A percentile compares a stretch with the other conserved stretches of the same genome.
These are phyloP conservation scores for Phylloporus gajari DNA, from an alignment of 1,284 basidiomycete species.

Conservation along the genomic window DNA sequence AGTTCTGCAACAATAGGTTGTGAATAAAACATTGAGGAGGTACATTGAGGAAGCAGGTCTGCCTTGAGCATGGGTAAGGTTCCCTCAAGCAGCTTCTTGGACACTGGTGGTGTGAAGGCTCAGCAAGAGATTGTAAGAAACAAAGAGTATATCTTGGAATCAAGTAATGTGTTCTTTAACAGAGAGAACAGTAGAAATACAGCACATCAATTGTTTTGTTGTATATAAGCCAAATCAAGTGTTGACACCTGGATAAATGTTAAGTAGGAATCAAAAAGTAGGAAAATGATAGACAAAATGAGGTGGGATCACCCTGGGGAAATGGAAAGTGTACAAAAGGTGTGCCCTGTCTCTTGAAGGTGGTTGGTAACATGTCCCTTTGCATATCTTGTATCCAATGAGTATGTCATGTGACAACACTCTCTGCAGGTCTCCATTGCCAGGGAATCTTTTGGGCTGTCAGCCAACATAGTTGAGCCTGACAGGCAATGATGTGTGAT, in stretches of 20 bases:
- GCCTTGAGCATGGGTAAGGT: conserved; percentile 66
- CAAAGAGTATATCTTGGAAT: conserved; percentile 52
- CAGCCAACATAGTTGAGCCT: no score
- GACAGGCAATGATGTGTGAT: no score
- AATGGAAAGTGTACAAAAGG: conserved; percentile 68
- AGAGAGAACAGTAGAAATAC: conserved; percentile 50
- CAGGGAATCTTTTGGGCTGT: no score
- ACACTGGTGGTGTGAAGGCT: conserved; percentile 40
- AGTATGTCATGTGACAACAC: conserved; percentile 53
- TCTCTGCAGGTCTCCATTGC: conserved; percentile 25
- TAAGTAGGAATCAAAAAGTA: background rate
- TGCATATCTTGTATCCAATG: conserved; percentile 45
- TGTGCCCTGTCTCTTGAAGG: conserved; percentile 65
- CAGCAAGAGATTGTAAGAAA: background rate
- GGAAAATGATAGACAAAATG: background rate
- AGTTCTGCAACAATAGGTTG: conserved; percentile 91
- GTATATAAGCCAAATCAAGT: conserved; percentile 64
- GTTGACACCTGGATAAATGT: conserved; percentile 60
- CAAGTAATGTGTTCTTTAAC: conserved; percentile 63
- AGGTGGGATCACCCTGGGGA: background rate
- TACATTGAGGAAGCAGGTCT: conserved; percentile 95
- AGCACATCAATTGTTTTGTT: conserved; percentile 55
- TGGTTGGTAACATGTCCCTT: conserved; percentile 67
- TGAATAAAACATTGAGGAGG: conserved; percentile 93
- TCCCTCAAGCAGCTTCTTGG: conserved; percentile 50